A percentile compares a stretch with the other conserved stretches of the same genome.
Evolutionary conservation across 441 rosid species (phyloP).

Genomic region (Dalechampia spathulata): DNA sequence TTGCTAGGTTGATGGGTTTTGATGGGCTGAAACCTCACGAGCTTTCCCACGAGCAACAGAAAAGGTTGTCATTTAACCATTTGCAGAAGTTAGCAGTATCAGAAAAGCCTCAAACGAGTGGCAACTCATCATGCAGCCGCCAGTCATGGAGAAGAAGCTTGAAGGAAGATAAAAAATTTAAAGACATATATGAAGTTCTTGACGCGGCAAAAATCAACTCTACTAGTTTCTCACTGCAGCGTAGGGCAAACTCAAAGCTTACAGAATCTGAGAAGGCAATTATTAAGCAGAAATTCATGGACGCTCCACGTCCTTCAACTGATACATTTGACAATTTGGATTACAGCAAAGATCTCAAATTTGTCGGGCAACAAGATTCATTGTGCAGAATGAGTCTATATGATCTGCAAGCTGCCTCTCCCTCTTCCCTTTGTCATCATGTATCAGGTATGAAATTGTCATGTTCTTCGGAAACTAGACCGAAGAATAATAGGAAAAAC

Average conservation of each 20-base stretch:
- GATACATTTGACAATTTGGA: slow-evolving; percentile 76
- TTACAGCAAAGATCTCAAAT: slow-evolving; percentile 73
- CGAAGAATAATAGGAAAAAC: slow-evolving; percentile 27
- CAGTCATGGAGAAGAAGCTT: slow-evolving; percentile 57
- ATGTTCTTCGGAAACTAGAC: slow-evolving; percentile 28
- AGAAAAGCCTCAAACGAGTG: slow-evolving; percentile 37
- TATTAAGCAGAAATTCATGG: slow-evolving; percentile 60
- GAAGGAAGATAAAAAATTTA: slow-evolving; percentile 76
- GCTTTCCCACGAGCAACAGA: slow-evolving; percentile 33
- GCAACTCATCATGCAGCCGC: slow-evolving; percentile 33
- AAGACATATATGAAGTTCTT: slow-evolving; percentile 89
- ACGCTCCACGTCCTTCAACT: slow-evolving; percentile 66
- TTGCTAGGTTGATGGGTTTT: slow-evolving; percentile 94
- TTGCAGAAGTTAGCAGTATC: slow-evolving; percentile 18
- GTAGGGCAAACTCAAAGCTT: slow-evolving; percentile 31
- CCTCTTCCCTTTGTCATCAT: slow-evolving; percentile 36
- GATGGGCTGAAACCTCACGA: slow-evolving; percentile 69
- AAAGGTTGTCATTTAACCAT: slow-evolving; percentile 28
- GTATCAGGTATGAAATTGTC: slow-evolving; percentile 31
- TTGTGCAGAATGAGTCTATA: slow-evolving; percentile 73
- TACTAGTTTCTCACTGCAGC: slow-evolving; percentile 24
- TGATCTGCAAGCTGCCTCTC: slow-evolving; percentile 45
- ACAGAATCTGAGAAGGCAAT: slow-evolving; percentile 61
- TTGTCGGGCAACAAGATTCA: slow-evolving; percentile 85
- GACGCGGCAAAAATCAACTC: slow-evolving; percentile 47